phyloP scores from a whole-genome alignment of 2,329 filamentous ascomycete species.

The Hymenoscyphus occultus region DNA sequence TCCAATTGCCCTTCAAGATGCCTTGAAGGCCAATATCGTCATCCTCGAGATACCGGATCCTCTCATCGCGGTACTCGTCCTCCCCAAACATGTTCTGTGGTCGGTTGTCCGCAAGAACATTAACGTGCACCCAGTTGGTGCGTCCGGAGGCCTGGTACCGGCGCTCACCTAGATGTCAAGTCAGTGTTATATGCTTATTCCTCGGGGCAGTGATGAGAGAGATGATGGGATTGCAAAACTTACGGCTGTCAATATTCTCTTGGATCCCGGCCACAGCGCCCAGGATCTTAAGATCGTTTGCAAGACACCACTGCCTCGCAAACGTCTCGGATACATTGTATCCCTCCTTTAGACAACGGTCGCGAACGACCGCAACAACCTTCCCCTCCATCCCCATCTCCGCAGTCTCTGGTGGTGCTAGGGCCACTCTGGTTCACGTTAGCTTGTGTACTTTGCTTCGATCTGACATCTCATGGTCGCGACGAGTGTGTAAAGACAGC shows the following conservation, averaged over 20 bases:
- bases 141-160: background rate
- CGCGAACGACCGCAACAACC: background rate
- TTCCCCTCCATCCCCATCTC: background rate
- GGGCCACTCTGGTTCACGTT: background rate
- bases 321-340: background rate
- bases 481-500: background rate
- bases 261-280: background rate
- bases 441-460: background rate
- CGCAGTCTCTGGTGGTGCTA: background rate
- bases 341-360: background rate
- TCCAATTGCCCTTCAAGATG: background rate
- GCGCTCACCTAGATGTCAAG: background rate
- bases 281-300: background rate
- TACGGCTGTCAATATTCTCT: background rate
- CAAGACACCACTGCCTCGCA: background rate
- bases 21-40: background rate
- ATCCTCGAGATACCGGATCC: background rate
- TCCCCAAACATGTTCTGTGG: background rate
- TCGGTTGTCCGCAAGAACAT: background rate
- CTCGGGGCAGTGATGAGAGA: background rate
- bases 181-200: background rate
- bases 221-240: background rate
- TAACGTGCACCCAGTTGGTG: background rate
- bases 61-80: background rate
- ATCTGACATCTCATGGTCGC: background rate